Conservation (phyloP, 768 basidiomycete species). For the Phaffia australis region DNA sequence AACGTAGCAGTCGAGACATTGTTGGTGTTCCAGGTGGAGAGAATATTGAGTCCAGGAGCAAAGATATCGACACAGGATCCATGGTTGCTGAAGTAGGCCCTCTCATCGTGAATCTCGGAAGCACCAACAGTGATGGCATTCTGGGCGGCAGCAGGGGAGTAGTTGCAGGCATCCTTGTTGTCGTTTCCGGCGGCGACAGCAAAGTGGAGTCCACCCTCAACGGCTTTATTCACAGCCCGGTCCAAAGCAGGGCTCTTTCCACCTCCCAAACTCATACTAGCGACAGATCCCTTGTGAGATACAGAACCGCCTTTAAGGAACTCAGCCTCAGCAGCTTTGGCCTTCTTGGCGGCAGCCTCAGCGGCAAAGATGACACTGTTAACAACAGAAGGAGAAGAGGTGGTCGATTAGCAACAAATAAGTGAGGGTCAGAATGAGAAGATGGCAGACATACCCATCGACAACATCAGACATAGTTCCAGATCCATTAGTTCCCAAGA, state of each 20-base stretch:
- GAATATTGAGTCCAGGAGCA: slow-evolving; percentile 79
- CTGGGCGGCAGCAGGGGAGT: slow-evolving; percentile 81
- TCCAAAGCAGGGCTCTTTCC: slow-evolving; percentile 81
- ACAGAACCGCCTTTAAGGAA: slow-evolving; percentile 62
- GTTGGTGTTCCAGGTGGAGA: slow-evolving; percentile 71
- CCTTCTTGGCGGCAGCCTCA: slow-evolving; percentile 45
- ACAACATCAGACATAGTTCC: slow-evolving; percentile 92
- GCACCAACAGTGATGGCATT: slow-evolving; percentile 92
- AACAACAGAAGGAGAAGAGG: slow-evolving; percentile 2
- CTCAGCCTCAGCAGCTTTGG: slow-evolving; percentile 54
- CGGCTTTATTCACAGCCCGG: slow-evolving; percentile 70
- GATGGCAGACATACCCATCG: slow-evolving; percentile 54
- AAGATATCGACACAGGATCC: slow-evolving; percentile 68
- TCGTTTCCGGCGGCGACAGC: slow-evolving; percentile 45
- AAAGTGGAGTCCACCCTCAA: slow-evolving; percentile 77
- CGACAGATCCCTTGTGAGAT: slow-evolving; percentile 73
- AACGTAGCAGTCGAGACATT: slow-evolving; percentile 41
- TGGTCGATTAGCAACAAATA: background rate
- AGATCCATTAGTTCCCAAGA: slow-evolving; percentile 81
- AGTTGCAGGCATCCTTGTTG: slow-evolving; percentile 48
- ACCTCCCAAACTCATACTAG: slow-evolving; percentile 96
- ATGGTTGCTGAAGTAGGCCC: slow-evolving; percentile 66
- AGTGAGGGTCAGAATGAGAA: background rate
- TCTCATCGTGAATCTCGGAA: slow-evolving; percentile 40
- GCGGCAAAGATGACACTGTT: slow-evolving; percentile 51